Evolutionary conservation across 257 asterid species (phyloP).

Genomic region (Lantana camara): DNA sequence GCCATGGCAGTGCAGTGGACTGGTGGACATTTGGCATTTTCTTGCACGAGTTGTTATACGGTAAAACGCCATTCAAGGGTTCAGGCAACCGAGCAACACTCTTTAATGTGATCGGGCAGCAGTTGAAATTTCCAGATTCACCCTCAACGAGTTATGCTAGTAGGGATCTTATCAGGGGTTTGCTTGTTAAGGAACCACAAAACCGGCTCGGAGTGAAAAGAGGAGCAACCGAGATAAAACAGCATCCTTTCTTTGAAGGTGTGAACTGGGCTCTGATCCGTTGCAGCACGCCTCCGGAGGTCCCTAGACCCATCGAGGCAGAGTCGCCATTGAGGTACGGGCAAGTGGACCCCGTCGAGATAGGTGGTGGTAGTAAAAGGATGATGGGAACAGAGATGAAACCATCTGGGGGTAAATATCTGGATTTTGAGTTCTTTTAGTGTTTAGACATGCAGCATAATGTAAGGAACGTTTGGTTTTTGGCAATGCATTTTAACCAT

Average conservation of each 20-base stretch:
- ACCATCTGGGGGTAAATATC: conserved; percentile 70
- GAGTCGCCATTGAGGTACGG: conserved; percentile 48
- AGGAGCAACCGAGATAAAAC: conserved; percentile 87
- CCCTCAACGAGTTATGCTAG: conserved; percentile 73
- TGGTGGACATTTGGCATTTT: conserved; percentile 95
- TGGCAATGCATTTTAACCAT: conserved; percentile 4
- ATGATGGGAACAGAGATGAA: conserved; percentile 48
- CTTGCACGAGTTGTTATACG: conserved; percentile 70
- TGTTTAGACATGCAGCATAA: neutral
- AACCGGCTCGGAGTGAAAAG: conserved; percentile 69
- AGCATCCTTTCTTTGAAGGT: conserved; percentile 81
- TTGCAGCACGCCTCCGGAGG: conserved; percentile 84
- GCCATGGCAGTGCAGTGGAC: conserved; percentile 88
- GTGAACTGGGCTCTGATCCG: conserved; percentile 83
- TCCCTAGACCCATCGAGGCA: conserved; percentile 58
- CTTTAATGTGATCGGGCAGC: conserved; percentile 77
- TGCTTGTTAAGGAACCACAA: conserved; percentile 81
- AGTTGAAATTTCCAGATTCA: conserved; percentile 66
- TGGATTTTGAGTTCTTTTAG: conserved; percentile 91
- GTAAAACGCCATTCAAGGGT: conserved; percentile 79
- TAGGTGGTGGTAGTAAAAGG: conserved; percentile 44
- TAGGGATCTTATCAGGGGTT: conserved; percentile 66
- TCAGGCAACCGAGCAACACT: conserved; percentile 76
- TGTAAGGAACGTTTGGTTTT: neutral
- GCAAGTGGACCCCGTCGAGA: conserved; percentile 38